phyloP scores from a whole-genome alignment of 2,329 filamentous ascomycete genomes.

The Aspergillus tanneri region DNA sequence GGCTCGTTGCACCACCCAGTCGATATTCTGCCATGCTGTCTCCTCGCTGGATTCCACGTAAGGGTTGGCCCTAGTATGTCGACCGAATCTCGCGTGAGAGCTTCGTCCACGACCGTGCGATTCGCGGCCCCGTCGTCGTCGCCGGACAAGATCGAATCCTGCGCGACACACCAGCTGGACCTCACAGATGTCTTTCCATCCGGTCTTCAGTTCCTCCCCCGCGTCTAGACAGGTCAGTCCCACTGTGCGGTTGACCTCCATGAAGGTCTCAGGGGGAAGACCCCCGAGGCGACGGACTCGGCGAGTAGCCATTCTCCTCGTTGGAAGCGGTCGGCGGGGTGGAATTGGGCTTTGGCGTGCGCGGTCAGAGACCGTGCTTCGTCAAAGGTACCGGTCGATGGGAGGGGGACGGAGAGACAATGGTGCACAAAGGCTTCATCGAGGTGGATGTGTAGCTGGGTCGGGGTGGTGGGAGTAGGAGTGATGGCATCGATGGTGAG shows the following conservation, averaged over 20 bases:
- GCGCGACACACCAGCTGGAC: conserved; percentile 70
- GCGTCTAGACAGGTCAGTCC: conserved; percentile 57
- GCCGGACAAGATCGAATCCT: conserved; percentile 65
- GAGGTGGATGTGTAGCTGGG: conserved; percentile 71
- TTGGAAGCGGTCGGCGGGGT: conserved; percentile 60
- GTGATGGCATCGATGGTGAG: conserved; percentile 16
- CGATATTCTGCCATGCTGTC: conserved; percentile 57
- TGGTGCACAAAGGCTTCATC: conserved; percentile 52
- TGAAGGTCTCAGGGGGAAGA: conserved; percentile 69
- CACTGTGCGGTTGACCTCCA: conserved; percentile 67
- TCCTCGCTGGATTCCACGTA: conserved; percentile 62
- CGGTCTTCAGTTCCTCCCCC: conserved; percentile 56
- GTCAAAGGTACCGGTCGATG: conserved; percentile 59
- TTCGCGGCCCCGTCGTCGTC: conserved; percentile 54
- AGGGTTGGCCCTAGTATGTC: conserved; percentile 67
- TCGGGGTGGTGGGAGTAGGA: conserved; percentile 56
- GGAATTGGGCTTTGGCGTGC: conserved; percentile 64
- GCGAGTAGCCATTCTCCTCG: conserved; percentile 65
- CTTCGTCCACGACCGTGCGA: conserved; percentile 49
- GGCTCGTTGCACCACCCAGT: conserved; percentile 61
- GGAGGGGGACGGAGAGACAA: conserved; percentile 56
- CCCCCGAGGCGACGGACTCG: conserved; percentile 63
- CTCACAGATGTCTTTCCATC: conserved; percentile 54
- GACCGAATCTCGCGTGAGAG: conserved; percentile 44
- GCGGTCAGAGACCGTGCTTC: conserved; percentile 63